Percentiles rank a stretch among this genome's conserved stretches.
These are phyloP conservation scores for Flueggea neowawraea DNA, from an alignment of 441 rosid genomes.

Conservation along the genomic window DNA sequence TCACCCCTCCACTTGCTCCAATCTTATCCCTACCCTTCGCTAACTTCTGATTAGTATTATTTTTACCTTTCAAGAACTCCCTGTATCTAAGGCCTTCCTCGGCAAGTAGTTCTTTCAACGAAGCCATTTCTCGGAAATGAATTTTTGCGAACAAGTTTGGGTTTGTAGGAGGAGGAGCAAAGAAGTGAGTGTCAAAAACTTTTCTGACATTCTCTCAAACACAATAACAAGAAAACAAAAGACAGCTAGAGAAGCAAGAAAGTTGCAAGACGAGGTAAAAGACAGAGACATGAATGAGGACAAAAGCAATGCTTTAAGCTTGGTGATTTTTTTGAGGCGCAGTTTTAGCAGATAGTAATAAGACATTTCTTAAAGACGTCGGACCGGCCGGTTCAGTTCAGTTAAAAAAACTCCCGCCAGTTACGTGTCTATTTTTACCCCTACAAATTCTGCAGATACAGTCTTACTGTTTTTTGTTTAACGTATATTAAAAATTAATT, in stretches of 20 bases:
- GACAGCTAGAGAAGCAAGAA: conserved; percentile 17
- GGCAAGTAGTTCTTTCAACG: conserved; percentile 42
- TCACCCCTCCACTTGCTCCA: conserved; percentile 11
- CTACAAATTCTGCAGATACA: too few species aligned
- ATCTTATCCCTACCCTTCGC: conserved; percentile 10
- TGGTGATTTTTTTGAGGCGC: conserved; percentile 7
- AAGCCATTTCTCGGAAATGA: conserved; percentile 19
- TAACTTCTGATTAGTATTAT: not conserved
- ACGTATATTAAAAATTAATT: too few species aligned
- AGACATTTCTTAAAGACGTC: not conserved
- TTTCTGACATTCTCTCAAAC: conserved; percentile 19
- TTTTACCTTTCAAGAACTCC: conserved; percentile 1
- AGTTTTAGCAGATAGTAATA: not conserved
- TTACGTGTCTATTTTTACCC: too few species aligned
- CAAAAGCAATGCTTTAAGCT: conserved; percentile 9
- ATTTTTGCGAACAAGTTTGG: not conserved
- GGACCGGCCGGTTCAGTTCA: too few species aligned
- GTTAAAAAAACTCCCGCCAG: too few species aligned
- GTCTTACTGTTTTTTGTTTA: too few species aligned
- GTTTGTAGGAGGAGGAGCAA: conserved; percentile 13
- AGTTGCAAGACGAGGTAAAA: conserved; percentile 1
- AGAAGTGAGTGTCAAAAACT: conserved; percentile 9
- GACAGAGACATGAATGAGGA: conserved; percentile 15
- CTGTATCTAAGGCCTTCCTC: conserved; percentile 35
- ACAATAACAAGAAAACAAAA: conserved; percentile 17